A percentile compares a stretch with the other conserved stretches of the same genome.
These are phyloP conservation scores for Protomyces lactucae-debilis DNA, from an alignment of 1,139 yeast genomes.

Conservation along the genomic window DNA sequence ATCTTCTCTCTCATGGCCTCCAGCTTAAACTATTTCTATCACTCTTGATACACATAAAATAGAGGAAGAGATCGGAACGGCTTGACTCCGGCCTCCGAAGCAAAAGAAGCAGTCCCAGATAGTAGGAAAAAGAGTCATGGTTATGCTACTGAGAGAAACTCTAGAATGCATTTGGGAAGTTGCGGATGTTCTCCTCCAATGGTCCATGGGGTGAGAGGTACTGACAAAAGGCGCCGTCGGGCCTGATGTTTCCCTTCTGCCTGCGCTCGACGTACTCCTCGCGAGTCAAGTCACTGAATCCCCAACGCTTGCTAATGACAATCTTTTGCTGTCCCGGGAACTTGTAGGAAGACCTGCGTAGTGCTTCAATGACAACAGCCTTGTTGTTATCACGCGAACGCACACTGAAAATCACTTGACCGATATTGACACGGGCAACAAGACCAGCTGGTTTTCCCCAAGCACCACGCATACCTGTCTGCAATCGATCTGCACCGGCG, in stretches of 20 bases:
- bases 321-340: conserved; percentile 99
- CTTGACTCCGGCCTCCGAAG: too few species aligned
- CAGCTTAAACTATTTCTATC: too few species aligned
- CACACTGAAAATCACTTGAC: conserved; percentile 96
- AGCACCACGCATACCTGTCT: conserved; percentile 99
- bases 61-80: too few species aligned
- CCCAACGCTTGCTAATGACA: conserved; percentile 99
- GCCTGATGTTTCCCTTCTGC: conserved; percentile 96
- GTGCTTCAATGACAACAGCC: conserved; percentile 96
- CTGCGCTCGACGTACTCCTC: conserved; percentile 91
- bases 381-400: conserved; percentile 98
- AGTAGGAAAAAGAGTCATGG: too few species aligned
- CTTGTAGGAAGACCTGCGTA: conserved; percentile 99
- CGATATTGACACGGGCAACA: conserved; percentile 98
- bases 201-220: conserved; percentile 96
- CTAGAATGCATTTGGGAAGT: conserved; percentile 67
- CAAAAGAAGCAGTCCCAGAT: too few species aligned
- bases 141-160: background rate
- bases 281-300: conserved; percentile 99
- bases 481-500: conserved; percentile 99
- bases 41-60: too few species aligned
- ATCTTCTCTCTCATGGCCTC: too few species aligned
- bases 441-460: conserved; percentile 99
- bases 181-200: conserved; percentile 82
- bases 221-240: conserved; percentile 99